phyloP scores from a whole-genome alignment of 108 stramenopile species.

The Fragilaria radians region DNA sequence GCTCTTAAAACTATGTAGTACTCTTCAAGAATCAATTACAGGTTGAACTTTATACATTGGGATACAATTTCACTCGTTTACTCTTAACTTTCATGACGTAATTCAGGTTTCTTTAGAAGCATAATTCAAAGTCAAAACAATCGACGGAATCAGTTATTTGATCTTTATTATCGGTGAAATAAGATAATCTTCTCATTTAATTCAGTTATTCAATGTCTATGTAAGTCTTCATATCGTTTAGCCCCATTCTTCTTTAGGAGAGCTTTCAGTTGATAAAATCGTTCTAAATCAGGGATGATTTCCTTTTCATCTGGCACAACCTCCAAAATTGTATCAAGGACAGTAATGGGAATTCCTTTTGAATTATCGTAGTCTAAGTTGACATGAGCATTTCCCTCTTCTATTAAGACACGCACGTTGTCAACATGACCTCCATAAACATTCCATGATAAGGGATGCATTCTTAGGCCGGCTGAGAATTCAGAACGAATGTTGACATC shows the following conservation, averaged over 20 bases:
- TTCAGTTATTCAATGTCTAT: too few relatives aligned
- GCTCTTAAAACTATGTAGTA: too few relatives aligned
- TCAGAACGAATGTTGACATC: conserved; percentile 75
- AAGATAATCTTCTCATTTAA: too few relatives aligned
- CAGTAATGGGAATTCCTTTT: conserved; percentile 28
- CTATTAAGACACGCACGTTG: conserved; percentile 47
- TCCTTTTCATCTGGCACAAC: conserved; percentile 22
- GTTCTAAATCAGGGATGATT: conserved; percentile 30
- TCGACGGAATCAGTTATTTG: too few relatives aligned
- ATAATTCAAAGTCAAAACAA: too few relatives aligned
- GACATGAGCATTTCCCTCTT: conserved; percentile 57
- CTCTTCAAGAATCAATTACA: too few relatives aligned
- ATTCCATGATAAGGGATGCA: conserved; percentile 83
- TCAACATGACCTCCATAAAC: conserved; percentile 68
- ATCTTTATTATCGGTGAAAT: too few relatives aligned
- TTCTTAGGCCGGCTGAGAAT: conserved; percentile 40
- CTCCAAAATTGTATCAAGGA: conserved; percentile 60
- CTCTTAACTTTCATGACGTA: too few relatives aligned
- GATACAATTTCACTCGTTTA: too few relatives aligned
- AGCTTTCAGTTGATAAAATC: conserved; percentile 45
- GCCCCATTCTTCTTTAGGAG: conserved; percentile 42
- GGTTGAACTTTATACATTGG: too few relatives aligned
- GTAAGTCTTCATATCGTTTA: conserved; percentile 10
- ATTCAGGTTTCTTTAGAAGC: too few relatives aligned
- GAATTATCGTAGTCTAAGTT: conserved; percentile 68